phyloP scores from a whole-genome alignment of 2,329 filamentous ascomycete species.

The Fusarium pininemorale region DNA sequence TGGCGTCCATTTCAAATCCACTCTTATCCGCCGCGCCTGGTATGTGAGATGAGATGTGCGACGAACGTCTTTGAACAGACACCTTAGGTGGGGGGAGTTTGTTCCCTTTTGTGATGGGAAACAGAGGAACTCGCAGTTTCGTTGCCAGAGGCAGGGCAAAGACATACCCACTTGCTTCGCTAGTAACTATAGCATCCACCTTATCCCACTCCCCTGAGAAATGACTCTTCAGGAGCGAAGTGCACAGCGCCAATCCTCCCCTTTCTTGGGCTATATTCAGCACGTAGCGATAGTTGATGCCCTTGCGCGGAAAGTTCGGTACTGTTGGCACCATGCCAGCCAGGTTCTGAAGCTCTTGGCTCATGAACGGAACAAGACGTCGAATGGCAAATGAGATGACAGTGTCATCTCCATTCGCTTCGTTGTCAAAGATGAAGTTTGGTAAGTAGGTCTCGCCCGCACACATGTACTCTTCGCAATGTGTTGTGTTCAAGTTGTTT shows the following conservation, averaged over 20 bases:
- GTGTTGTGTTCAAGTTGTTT: background rate
- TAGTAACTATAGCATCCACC: conserved; percentile 58
- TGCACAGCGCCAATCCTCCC: conserved; percentile 61
- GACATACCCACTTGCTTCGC: conserved; percentile 66
- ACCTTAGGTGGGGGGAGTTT: conserved; percentile 68
- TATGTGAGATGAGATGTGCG: conserved; percentile 62
- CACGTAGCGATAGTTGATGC: conserved; percentile 66
- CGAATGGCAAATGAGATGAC: conserved; percentile 53
- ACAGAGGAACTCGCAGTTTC: conserved; percentile 53
- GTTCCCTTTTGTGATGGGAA: conserved; percentile 62
- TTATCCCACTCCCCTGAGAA: conserved; percentile 58
- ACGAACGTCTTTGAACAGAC: conserved; percentile 57
- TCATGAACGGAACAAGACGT: conserved; percentile 56
- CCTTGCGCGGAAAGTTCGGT: conserved; percentile 59
- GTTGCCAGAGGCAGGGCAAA: conserved; percentile 62
- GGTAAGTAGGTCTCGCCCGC: conserved; percentile 48
- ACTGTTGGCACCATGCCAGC: conserved; percentile 59
- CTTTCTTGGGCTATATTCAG: conserved; percentile 63
- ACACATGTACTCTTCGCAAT: background rate
- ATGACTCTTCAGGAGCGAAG: conserved; percentile 57
- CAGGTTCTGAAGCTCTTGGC: conserved; percentile 57
- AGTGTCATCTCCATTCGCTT: conserved; percentile 51
- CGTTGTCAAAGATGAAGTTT: conserved; percentile 62
- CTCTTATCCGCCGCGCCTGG: conserved; percentile 41
- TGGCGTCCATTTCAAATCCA: conserved; percentile 59